A percentile compares a stretch with the other conserved stretches of the same genome.
phyloP scores from a whole-genome alignment of 2,329 filamentous ascomycete genomes.

The Hypoxylon sp. region DNA sequence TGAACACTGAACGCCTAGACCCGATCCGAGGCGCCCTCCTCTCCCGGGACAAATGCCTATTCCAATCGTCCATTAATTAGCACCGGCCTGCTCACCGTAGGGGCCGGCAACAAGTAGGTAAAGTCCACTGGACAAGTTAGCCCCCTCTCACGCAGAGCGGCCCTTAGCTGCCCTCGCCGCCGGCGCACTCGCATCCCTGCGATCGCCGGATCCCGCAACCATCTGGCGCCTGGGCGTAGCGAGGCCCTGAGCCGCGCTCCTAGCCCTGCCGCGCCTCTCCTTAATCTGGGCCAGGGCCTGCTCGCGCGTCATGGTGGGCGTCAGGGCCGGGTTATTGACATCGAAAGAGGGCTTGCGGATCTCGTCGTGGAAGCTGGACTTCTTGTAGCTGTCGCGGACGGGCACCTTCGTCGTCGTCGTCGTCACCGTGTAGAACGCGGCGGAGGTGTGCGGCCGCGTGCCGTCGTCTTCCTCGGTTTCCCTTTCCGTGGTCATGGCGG shows the following conservation, averaged over 20 bases:
- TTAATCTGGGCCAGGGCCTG: conserved; percentile 82
- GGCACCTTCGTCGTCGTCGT: conserved; percentile 69
- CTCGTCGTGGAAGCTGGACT: neutral
- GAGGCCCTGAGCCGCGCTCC: conserved; percentile 75
- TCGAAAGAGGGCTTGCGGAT: conserved; percentile 63
- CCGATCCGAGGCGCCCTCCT: conserved; percentile 13
- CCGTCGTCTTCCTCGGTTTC: conserved; percentile 26
- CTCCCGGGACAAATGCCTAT: neutral
- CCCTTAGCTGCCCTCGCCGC: conserved; percentile 51
- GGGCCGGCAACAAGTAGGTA: too few species aligned
- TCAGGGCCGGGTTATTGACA: conserved; percentile 70
- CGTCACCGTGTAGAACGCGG: conserved; percentile 63
- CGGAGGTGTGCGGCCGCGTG: conserved; percentile 62
- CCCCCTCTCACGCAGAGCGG: conserved; percentile 46
- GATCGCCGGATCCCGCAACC: conserved; percentile 63
- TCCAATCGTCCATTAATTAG: neutral
- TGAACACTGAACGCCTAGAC: too few species aligned
- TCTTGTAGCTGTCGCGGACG: conserved; percentile 58
- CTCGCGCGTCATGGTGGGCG: conserved; percentile 78
- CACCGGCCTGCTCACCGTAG: neutral
- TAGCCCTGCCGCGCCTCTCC: conserved; percentile 78
- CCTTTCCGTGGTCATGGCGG: conserved; percentile 34
- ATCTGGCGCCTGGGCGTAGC: conserved; percentile 73
- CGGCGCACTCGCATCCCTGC: conserved; percentile 66
- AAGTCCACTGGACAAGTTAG: too few species aligned